Evolutionary conservation across 1,284 basidiomycete species (phyloP).

Genomic region (Malassezia restricta): DNA sequence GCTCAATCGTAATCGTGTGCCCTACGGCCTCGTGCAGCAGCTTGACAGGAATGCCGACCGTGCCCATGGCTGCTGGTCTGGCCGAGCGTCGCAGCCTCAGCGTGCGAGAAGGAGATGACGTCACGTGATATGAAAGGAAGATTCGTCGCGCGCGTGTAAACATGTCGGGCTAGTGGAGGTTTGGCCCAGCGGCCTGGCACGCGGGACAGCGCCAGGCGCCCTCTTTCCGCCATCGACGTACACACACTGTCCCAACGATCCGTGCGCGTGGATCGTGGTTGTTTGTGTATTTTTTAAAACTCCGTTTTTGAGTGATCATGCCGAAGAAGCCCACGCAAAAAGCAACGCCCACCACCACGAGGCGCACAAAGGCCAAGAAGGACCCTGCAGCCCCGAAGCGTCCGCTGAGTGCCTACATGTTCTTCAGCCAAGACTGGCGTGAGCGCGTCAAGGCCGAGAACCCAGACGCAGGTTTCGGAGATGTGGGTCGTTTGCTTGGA

Average conservation of each 20-base stretch:
- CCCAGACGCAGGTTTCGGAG: conserved; percentile 82
- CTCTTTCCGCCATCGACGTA: neutral
- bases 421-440: conserved; percentile 91
- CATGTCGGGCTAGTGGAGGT: conserved; percentile 6
- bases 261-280: neutral
- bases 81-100: neutral
- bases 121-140: neutral
- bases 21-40: conserved; percentile 57
- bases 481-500: conserved; percentile 73
- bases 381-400: conserved; percentile 73
- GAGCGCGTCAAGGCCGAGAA: conserved; percentile 89
- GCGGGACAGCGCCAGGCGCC: neutral
- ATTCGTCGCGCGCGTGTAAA: conserved; percentile 1
- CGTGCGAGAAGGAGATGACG: neutral
- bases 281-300: neutral
- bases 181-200: neutral
- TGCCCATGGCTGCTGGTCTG: conserved; percentile 20
- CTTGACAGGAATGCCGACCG: conserved; percentile 47
- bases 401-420: conserved; percentile 91
- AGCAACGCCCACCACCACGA: conserved; percentile 22
- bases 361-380: conserved; percentile 45
- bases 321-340: conserved; percentile 37
- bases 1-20: conserved; percentile 90
- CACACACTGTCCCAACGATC: neutral
- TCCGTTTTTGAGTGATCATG: conserved; percentile 14